Conservation (phyloP, 2,329 filamentous ascomycete genomes). For the Penicillium capsulatum region DNA sequence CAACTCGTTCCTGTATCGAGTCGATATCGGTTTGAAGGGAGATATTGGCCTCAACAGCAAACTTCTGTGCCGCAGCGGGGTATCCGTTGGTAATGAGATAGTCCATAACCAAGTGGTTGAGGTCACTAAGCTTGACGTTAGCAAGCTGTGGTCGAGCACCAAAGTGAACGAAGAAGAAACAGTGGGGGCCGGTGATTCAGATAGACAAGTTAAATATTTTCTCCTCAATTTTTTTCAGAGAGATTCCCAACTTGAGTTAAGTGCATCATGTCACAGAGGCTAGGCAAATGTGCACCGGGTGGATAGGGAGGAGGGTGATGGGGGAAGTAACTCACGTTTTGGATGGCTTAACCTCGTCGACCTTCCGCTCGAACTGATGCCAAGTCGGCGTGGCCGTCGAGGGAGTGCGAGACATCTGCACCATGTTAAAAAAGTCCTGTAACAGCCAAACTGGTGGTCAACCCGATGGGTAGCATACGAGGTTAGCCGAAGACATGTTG, state of each 20-base stretch:
- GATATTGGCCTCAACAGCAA: slow-evolving; percentile 89
- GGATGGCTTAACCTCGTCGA: slow-evolving; percentile 77
- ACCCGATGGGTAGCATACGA: slow-evolving; percentile 39
- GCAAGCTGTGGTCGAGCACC: slow-evolving; percentile 13
- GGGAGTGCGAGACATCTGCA: slow-evolving; percentile 64
- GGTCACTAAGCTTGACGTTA: slow-evolving; percentile 62
- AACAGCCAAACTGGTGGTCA: slow-evolving; percentile 26
- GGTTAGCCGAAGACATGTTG: slow-evolving; percentile 41
- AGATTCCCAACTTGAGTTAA: slow-evolving; percentile 99
- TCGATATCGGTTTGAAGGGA: slow-evolving; percentile 66
- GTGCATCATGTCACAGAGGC: slow-evolving; percentile 65
- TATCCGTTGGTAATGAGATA: slow-evolving; percentile 97
- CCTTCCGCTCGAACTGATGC: slow-evolving; percentile 73
- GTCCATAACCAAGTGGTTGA: slow-evolving; percentile 92
- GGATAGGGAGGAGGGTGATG: slow-evolving; percentile 4
- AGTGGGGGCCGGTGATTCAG: slow-evolving; percentile 49
- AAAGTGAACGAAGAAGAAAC: background rate
- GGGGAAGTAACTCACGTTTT: slow-evolving; percentile 69
- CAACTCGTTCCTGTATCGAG: slow-evolving; percentile 71
- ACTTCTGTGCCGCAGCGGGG: slow-evolving; percentile 84
- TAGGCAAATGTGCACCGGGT: slow-evolving; percentile 16
- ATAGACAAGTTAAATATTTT: slow-evolving; percentile 75
- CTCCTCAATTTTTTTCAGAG: slow-evolving; percentile 96
- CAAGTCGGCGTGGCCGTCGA: slow-evolving; percentile 67
- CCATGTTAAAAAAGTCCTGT: slow-evolving; percentile 34